Evolutionary conservation across 176 grass and related monocot species (phyloP), one percentile per base, ranked within the genome.

Genomic region (Oropetium thomaeum): DNA sequence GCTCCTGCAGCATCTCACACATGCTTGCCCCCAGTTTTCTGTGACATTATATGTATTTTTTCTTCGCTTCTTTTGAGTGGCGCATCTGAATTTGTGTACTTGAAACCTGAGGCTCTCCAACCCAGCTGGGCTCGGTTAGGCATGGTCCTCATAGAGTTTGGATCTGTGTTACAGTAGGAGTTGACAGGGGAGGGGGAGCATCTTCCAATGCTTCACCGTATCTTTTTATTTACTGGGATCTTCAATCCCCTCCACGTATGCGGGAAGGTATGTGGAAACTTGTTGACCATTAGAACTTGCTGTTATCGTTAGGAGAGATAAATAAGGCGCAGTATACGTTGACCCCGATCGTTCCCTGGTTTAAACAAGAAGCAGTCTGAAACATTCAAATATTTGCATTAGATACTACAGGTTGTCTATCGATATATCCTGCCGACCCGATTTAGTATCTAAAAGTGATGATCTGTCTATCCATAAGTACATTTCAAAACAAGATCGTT

Each of bases 21-120:
- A 80, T 88, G 70, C 70, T 4, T 54, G 75, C 76, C 80, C 75
- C 75, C n/a, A 47, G 74, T 26, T 83, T 74, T 51, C 2, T 52
- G 60, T 74, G 80, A 16, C 37, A 60, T 37, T 51, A n/a, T n/a
- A n/a, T 65, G 7, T 7, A 23, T 5, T 8, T 32, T 78, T 28
- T 62, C 43, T 62, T 33, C 43, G 19, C 47, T 64, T 55, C 35
- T 78, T 45, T 63, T 76, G 5, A 25, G 71, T 51, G 15, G 49
- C 40, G 58, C 77, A 66, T 65, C 65, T 89, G 82, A 89, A 81
- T 81, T 66, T 73, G 87, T 81, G 77, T 76, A 35, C 69, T 52
- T 65, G 66, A 84, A 85, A 89, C 78, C 77, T 89, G 71, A 54
- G 76, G 75, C 80, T 75, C 80, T 63, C 28, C 35, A 70, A 66